These are phyloP conservation scores for Phaeophleospora eucalypticola DNA, from an alignment of 2,329 filamentous ascomycete species.

Conservation along the genomic window DNA sequence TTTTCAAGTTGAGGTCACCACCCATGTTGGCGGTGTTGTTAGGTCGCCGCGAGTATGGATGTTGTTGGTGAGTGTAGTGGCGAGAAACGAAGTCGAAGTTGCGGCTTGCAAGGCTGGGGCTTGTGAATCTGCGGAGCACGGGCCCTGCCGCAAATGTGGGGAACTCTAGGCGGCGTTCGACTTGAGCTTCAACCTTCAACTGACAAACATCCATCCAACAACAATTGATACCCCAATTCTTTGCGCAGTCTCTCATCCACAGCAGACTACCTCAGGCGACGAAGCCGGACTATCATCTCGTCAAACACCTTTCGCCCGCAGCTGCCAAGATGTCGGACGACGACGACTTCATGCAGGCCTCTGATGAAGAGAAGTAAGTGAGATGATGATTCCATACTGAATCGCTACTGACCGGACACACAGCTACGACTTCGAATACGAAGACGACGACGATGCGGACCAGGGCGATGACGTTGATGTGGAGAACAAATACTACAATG, in stretches of 20 bases:
- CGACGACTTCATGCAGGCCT: constrained; percentile 92
- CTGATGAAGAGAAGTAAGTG: constrained; percentile 74
- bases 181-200: not conserved
- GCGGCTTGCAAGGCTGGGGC: not conserved
- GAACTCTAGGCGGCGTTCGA: not conserved
- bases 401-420: constrained; percentile 4
- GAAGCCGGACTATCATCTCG: no score
- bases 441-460: constrained; percentile 87
- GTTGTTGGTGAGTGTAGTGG: constrained; percentile 5
- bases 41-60: not conserved
- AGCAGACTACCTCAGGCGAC: not conserved
- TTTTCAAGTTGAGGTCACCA: constrained; percentile 91
- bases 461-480: constrained; percentile 87
- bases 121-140: not conserved
- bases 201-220: constrained; percentile 2
- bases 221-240: no score
- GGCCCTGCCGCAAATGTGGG: not conserved
- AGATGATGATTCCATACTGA: constrained; percentile 10
- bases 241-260: no score
- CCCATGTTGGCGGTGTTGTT: constrained; percentile 62
- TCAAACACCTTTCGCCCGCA: not conserved
- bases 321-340: constrained; percentile 66
- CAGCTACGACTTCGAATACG: constrained; percentile 95
- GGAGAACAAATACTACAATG: constrained; percentile 99
- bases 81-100: constrained; percentile 1